Evolutionary conservation across 75 land plant species (phyloP).

Genomic region (Sequoiadendron giganteum): DNA sequence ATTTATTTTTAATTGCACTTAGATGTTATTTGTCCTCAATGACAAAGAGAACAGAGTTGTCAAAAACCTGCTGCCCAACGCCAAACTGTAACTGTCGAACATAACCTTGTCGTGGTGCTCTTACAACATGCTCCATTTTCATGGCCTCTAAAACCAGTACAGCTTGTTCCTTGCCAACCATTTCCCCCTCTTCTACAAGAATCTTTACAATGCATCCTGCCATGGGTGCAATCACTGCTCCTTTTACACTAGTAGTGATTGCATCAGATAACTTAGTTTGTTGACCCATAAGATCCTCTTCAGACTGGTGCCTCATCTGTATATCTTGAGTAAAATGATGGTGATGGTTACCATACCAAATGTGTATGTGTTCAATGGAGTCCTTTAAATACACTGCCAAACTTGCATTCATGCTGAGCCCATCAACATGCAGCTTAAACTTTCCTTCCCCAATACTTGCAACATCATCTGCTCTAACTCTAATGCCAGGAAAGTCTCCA

Average conservation of each 20-base stretch:
- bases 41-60: slow-evolving; percentile 52
- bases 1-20: background rate
- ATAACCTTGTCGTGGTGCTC: slow-evolving; percentile 53
- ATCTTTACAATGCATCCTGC: slow-evolving; percentile 93
- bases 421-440: slow-evolving; percentile 50
- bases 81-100: slow-evolving; percentile 40
- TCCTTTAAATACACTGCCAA: slow-evolving; percentile 67
- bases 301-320: slow-evolving; percentile 30
- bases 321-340: slow-evolving; percentile 64
- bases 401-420: slow-evolving; percentile 30
- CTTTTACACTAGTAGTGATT: slow-evolving; percentile 29
- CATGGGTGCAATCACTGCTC: slow-evolving; percentile 88
- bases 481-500: slow-evolving; percentile 11
- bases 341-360: slow-evolving; percentile 77
- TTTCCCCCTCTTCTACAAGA: slow-evolving; percentile 52
- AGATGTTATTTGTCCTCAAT: slow-evolving; percentile 29
- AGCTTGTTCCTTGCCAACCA: slow-evolving; percentile 79
- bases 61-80: slow-evolving; percentile 66
- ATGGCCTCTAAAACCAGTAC: slow-evolving; percentile 93
- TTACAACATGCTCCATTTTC: slow-evolving; percentile 99
- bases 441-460: slow-evolving; percentile 19
- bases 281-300: slow-evolving; percentile 35
- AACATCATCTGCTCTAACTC: slow-evolving; percentile 26
- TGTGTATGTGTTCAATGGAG: slow-evolving; percentile 58
- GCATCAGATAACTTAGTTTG: slow-evolving; percentile 20